Evolutionary conservation across 2,329 filamentous ascomycete species (phyloP), one percentile per base, ranked within the genome.

Genomic region (Mycosphaerella sp.): DNA sequence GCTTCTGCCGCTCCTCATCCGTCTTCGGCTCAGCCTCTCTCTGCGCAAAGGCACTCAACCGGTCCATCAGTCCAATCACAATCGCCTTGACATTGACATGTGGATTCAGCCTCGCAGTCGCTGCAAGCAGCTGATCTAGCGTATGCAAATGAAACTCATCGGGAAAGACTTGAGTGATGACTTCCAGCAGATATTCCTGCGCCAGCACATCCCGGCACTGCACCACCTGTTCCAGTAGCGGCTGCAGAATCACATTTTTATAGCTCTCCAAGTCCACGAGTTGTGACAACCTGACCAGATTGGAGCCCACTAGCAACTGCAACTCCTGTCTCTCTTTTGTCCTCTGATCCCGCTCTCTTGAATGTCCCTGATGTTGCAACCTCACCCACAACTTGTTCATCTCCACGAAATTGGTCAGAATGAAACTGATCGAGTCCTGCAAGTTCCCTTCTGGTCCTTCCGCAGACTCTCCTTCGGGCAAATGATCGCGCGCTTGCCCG

Each of bases 371-470:
- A 71, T 98, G 93, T 71, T 98, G 93, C 67, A 97, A 76, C 42
- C 93, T 85, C 59, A 98, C 93, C 93, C 93, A 98, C 34, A 98
- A 80, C 79, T 98, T 98, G 76, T 98, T 98, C 93, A 98, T 98
- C 74, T 98, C 93, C 64, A 98, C 93, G 68, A 98, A 98, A 67
- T 98, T 98, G 57, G 93, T 98, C 67, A 98, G 76, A 52, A 97
- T 86, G 69, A 98, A 98, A 76, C 89, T 96, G 74, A 98, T 95
- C 36, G 91, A 96, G 73, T 98, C 93, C 71, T 95, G 89, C 46
- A 97, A 76, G 66, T 96, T 97, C 48, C 93, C 93, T 71, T 97
- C 91, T 2, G 92, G 90, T 0, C 93, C 93, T 55, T 97, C 92
- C 47, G 89, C 82, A 57, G 83, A 85, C 14, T 45, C 48, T 45